Percentiles rank a stretch among this genome's conserved stretches.
Conservation (phyloP, 176 grass and related monocot genomes). For the Musa schizocarpa region DNA sequence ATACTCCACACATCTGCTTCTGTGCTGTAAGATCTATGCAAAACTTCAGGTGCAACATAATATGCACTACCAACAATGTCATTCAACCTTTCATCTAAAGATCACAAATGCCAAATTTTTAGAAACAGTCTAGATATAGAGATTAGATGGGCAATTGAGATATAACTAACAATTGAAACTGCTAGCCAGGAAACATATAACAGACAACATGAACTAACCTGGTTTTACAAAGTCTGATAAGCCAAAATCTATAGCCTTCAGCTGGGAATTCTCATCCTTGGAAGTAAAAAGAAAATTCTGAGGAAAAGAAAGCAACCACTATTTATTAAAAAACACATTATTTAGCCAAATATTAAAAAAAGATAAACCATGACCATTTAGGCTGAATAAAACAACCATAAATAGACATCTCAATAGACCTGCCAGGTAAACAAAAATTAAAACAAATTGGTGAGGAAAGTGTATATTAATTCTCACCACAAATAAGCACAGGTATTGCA, state of each 20-base stretch:
- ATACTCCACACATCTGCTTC: slow-evolving; percentile 91
- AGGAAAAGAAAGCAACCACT: slow-evolving; percentile 10
- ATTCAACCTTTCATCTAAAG: slow-evolving; percentile 70
- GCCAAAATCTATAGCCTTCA: slow-evolving; percentile 78
- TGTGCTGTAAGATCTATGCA: slow-evolving; percentile 71
- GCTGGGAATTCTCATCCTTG: slow-evolving; percentile 58
- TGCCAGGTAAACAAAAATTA: background rate
- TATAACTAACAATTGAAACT: slow-evolving; percentile 3
- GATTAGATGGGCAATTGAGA: background rate
- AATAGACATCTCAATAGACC: background rate
- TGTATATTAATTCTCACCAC: too few relatives aligned
- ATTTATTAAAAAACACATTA: slow-evolving; percentile 15
- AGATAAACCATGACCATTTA: background rate
- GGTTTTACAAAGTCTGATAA: slow-evolving; percentile 83
- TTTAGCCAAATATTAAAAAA: background rate
- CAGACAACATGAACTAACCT: slow-evolving; percentile 36
- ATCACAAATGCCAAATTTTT: background rate
- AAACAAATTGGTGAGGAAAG: background rate
- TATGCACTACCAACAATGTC: slow-evolving; percentile 32
- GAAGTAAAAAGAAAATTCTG: slow-evolving; percentile 87
- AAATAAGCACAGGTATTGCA: too few relatives aligned
- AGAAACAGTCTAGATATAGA: background rate
- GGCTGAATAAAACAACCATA: background rate
- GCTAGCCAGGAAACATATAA: background rate
- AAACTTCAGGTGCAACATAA: slow-evolving; percentile 34